These are phyloP conservation scores for Coniochaeta ligniaria DNA, from an alignment of 2,329 filamentous ascomycete genomes.

Conservation along the genomic window DNA sequence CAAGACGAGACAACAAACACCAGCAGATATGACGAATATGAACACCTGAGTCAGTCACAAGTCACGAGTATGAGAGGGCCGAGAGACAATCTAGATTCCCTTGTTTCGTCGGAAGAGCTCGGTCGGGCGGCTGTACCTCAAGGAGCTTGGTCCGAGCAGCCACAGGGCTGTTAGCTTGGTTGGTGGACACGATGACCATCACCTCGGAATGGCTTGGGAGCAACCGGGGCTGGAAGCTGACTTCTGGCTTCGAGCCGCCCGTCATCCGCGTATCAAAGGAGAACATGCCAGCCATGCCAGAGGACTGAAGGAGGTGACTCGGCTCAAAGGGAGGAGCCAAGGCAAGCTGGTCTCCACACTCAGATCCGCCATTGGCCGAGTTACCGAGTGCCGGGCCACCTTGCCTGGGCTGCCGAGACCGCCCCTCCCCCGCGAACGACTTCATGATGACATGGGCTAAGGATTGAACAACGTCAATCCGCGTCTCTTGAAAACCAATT, in stretches of 20 bases:
- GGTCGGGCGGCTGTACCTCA: constrained; percentile 15
- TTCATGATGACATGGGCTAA: not conserved
- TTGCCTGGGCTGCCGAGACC: not conserved
- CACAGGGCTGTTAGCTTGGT: not conserved
- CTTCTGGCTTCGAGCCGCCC: not conserved
- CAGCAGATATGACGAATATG: constrained; percentile 3
- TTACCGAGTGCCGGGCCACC: constrained; percentile 28
- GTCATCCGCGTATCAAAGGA: not conserved
- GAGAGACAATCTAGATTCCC: constrained; percentile 2
- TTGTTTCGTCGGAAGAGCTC: constrained; percentile 17
- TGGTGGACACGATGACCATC: not conserved
- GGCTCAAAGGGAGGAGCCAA: constrained; percentile 27
- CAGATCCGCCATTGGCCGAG: constrained; percentile 37
- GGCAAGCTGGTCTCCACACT: constrained; percentile 8
- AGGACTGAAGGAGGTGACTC: constrained; percentile 15
- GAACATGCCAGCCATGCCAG: no score
- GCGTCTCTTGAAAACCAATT: not conserved
- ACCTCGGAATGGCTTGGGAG: not conserved
- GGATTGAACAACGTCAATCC: not conserved
- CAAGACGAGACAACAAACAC: not conserved
- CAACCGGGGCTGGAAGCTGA: not conserved
- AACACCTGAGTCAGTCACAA: constrained; percentile 1
- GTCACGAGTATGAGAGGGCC: not conserved
- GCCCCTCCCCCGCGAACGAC: constrained; percentile 2
- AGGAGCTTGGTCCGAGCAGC: not conserved